Conservation (phyloP, 805 yeast genomes). For the Candida tibetensis region DNA sequence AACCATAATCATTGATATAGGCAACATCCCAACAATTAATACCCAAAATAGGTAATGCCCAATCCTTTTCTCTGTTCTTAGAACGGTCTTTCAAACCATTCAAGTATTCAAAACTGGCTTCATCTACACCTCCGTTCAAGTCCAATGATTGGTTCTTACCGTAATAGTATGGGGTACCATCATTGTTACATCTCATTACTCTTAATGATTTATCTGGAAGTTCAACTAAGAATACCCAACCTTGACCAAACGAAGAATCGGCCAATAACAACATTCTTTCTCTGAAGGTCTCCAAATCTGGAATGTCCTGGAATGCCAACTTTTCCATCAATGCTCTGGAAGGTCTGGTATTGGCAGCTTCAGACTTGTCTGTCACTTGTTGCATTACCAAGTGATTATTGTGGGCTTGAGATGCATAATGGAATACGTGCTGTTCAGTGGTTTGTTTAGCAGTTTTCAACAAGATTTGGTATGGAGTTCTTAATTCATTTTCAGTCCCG, state of each 20-base stretch:
- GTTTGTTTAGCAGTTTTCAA: conserved; percentile 65
- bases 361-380: conserved; percentile 44
- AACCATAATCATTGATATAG: conserved; percentile 82
- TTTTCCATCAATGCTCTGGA: conserved; percentile 38
- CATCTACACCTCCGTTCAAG: conserved; percentile 67
- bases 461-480: conserved; percentile 69
- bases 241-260: conserved; percentile 58
- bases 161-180: conserved; percentile 74
- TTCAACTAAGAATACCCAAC: conserved; percentile 76
- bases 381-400: conserved; percentile 88
- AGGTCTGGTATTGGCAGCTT: conserved; percentile 35
- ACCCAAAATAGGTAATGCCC: conserved; percentile 70
- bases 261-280: conserved; percentile 49
- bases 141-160: conserved; percentile 71
- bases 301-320: conserved; percentile 31
- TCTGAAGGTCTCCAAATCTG: conserved; percentile 49
- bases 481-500: conserved; percentile 78
- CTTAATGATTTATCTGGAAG: conserved; percentile 55
- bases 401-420: conserved; percentile 86
- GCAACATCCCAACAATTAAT: conserved; percentile 88
- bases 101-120: conserved; percentile 50
- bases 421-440: conserved; percentile 68
- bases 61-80: conserved; percentile 47
- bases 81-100: conserved; percentile 42
- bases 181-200: conserved; percentile 58